A percentile compares a stretch with the other conserved stretches of the same genome.
phyloP scores from a whole-genome alignment of 495 filamentous ascomycete species.

The Trichocladium antarcticum region DNA sequence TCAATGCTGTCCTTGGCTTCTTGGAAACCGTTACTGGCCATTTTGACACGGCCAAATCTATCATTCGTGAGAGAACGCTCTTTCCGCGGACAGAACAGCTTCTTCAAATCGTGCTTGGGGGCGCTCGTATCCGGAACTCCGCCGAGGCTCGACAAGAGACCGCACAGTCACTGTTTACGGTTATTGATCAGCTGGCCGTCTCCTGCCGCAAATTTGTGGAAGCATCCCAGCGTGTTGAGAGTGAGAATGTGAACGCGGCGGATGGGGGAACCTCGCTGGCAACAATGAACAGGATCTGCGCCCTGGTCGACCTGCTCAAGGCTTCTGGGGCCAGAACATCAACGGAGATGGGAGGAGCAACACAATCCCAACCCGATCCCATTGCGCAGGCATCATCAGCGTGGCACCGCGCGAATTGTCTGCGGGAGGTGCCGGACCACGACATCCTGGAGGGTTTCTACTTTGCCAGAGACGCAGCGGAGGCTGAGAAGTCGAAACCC shows the following conservation, averaged over 20 bases:
- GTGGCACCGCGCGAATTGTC: slow-evolving; percentile 32
- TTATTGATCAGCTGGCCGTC: slow-evolving; percentile 5
- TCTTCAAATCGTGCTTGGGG: not conserved
- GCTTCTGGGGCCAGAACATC: not conserved
- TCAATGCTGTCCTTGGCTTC: slow-evolving; percentile 24
- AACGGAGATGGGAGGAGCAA: too few relatives aligned
- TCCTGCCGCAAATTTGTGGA: slow-evolving; percentile 8
- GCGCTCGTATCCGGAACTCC: not conserved
- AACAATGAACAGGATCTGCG: not conserved
- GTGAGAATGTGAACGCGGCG: not conserved
- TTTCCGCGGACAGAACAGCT: slow-evolving; percentile 17
- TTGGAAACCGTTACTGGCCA: slow-evolving; percentile 18
- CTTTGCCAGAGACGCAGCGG: slow-evolving; percentile 12
- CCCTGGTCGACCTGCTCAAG: not conserved
- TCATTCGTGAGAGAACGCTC: slow-evolving; percentile 14
- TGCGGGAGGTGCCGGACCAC: slow-evolving; percentile 31
- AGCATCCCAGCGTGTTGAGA: not conserved
- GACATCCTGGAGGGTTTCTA: slow-evolving; percentile 19
- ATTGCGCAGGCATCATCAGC: not conserved
- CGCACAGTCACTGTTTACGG: not conserved
- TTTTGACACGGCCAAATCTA: slow-evolving; percentile 3
- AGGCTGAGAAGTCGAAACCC: not conserved
- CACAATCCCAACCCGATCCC: not conserved
- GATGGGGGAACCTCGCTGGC: not conserved
- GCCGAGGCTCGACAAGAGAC: not conserved